These are phyloP conservation scores for Calocera viscosa DNA, from an alignment of 768 basidiomycete genomes.

Conservation along the genomic window DNA sequence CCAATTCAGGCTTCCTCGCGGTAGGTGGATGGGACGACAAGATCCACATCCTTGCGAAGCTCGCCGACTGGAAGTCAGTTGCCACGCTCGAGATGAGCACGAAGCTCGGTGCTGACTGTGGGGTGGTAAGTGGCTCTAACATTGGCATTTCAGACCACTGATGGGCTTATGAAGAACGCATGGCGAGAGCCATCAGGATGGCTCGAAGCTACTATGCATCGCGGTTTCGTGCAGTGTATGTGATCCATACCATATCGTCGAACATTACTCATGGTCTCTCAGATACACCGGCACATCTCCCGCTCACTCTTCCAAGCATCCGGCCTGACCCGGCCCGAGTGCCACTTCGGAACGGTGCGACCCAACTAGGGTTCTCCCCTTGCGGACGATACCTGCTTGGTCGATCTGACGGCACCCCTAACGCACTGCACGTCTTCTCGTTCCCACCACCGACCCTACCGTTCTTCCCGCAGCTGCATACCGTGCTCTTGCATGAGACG, in stretches of 20 bases:
- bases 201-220: slow-evolving; percentile 69
- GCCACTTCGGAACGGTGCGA: slow-evolving; percentile 51
- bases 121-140: slow-evolving; percentile 37
- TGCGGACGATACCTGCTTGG: slow-evolving; percentile 15
- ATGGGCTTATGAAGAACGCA: slow-evolving; percentile 38
- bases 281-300: slow-evolving; percentile 7
- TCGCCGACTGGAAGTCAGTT: slow-evolving; percentile 56
- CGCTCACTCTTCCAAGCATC: slow-evolving; percentile 29
- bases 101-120: slow-evolving; percentile 36
- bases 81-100: slow-evolving; percentile 49
- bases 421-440: slow-evolving; percentile 52
- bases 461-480: slow-evolving; percentile 49
- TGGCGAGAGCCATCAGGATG: slow-evolving; percentile 83
- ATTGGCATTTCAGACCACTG: neutral
- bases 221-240: slow-evolving; percentile 77
- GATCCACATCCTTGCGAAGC: slow-evolving; percentile 62
- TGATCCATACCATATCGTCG: neutral
- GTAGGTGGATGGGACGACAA: slow-evolving; percentile 85
- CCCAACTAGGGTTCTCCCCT: slow-evolving; percentile 43
- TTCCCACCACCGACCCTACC: slow-evolving; percentile 51
- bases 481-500: slow-evolving; percentile 52
- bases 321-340: slow-evolving; percentile 49
- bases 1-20: slow-evolving; percentile 66
- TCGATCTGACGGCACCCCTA: slow-evolving; percentile 47
- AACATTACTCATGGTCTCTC: neutral